These are phyloP conservation scores for Metarhizium sp. DNA, from an alignment of 2,329 filamentous ascomycete species.

Conservation along the genomic window DNA sequence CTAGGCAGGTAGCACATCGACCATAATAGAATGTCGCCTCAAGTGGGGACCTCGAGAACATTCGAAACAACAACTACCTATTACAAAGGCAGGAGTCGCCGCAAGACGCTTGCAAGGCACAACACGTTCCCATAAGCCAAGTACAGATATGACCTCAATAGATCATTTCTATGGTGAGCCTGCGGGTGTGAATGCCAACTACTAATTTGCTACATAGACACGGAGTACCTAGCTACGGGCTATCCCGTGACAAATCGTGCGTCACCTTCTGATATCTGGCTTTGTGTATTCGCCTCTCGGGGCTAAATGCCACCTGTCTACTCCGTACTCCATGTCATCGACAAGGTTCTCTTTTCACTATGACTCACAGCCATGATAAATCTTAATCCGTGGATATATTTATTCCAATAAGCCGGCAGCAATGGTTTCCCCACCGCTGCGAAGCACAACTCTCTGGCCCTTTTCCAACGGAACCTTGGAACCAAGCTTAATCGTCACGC, in stretches of 20 bases:
- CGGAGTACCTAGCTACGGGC: background rate
- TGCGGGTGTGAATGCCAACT: no score
- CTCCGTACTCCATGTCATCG: background rate
- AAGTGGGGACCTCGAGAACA: constrained; percentile 16
- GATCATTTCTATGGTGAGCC: no score
- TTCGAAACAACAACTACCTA: constrained; percentile 8
- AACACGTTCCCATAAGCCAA: no score
- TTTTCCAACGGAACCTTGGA: constrained; percentile 69
- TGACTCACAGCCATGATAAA: background rate
- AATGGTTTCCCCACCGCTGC: constrained; percentile 73
- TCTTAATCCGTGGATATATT: constrained; percentile 5
- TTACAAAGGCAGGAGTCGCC: background rate
- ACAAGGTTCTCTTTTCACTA: background rate
- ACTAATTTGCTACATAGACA: no score
- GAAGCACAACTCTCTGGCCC: constrained; percentile 70
- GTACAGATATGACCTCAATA: no score
- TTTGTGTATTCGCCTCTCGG: background rate
- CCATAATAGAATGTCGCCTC: background rate
- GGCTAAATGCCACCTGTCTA: no score
- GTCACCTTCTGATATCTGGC: background rate
- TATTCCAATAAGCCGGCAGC: constrained; percentile 79
- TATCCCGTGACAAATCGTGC: background rate
- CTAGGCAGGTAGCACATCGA: background rate
- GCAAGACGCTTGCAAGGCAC: no score
- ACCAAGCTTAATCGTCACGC: constrained; percentile 66